Evolutionary conservation across 768 basidiomycete species (phyloP), one percentile per base, ranked within the genome.

Genomic region (Cystobasidium tubakii): DNA sequence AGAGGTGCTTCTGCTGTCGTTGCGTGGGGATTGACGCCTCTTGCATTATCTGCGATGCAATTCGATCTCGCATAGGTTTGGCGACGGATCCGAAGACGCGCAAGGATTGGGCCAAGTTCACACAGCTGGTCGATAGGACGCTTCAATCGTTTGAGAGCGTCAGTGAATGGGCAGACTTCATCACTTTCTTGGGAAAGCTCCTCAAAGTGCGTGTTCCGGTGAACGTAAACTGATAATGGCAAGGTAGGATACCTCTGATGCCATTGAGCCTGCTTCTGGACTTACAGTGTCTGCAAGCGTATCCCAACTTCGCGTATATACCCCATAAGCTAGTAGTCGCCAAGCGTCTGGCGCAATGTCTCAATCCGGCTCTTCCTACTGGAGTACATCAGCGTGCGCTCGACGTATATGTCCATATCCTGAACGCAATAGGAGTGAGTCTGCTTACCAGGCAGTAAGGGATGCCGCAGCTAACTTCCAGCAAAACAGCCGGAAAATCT

Each of bases 121-220:
- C 88, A 0, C 88, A 89, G 70, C 90, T 92, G 78, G 91, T 99
- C 62, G 96, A 99, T 80, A 89, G 89, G 82, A 92, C 90, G 77
- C 84, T 99, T 60, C 89, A 88, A 75, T 88, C 92, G 0, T 98
- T 99, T 79, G 93, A 96, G 79, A 91, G 88, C 79, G 92, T 96
- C 73, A 91, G 95, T 73, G 96, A 99, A 83, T 99, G 96, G 96
- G 94, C 96, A 74, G 96, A 99, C 83, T 98, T 93, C 81, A 98
- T 96, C 80, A 89, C 94, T 46, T 99, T 98, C 82, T 82, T 99
- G 81, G 78, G 78, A 43, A 79, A 78, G 66, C 76, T 79, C 10
- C 76, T 79, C 73, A 79, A 78, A 74, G 78, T 76, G 50, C 1
- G 21, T 34, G 15, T 10, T 1, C 10, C 31, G 23, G 36, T 21